phyloP scores from a whole-genome alignment of 441 rosid genomes.

The Isatis lusitanica region DNA sequence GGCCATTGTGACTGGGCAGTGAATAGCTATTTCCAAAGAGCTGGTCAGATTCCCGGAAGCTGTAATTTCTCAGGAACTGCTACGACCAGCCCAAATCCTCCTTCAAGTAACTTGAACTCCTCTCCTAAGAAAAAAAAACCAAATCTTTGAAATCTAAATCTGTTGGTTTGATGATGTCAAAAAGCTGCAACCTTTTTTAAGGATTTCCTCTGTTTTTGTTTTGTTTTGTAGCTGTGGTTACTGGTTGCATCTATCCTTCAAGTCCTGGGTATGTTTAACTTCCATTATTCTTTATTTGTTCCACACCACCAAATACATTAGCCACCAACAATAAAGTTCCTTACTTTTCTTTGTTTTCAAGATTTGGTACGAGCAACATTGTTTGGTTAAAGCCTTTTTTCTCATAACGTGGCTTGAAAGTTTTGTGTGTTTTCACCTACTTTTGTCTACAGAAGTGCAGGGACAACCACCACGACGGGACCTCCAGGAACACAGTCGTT shows the following conservation, averaged over 20 bases:
- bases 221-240: slow-evolving; percentile 50
- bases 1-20: slow-evolving; percentile 92
- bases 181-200: neutral
- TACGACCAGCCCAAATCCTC: slow-evolving; percentile 42
- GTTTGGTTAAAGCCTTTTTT: slow-evolving; percentile 16
- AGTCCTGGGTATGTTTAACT: slow-evolving; percentile 58
- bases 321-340: slow-evolving; percentile 3
- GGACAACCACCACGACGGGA: slow-evolving; percentile 15
- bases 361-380: slow-evolving; percentile 22
- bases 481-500: slow-evolving; percentile 17
- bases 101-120: slow-evolving; percentile 46
- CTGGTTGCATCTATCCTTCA: slow-evolving; percentile 66
- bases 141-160: neutral
- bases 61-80: slow-evolving; percentile 85
- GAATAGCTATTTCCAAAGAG: slow-evolving; percentile 78
- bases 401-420: slow-evolving; percentile 10
- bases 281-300: neutral
- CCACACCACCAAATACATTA: neutral
- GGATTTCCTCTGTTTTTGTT: slow-evolving; percentile 23
- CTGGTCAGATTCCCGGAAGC: slow-evolving; percentile 53
- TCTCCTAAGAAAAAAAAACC: neutral
- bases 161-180: neutral
- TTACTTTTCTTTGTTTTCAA: slow-evolving; percentile 14
- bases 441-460: slow-evolving; percentile 25
- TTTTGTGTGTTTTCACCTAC: neutral